phyloP scores from a whole-genome alignment of 345 rosid genomes.

The Leavenworthia alabamica region DNA sequence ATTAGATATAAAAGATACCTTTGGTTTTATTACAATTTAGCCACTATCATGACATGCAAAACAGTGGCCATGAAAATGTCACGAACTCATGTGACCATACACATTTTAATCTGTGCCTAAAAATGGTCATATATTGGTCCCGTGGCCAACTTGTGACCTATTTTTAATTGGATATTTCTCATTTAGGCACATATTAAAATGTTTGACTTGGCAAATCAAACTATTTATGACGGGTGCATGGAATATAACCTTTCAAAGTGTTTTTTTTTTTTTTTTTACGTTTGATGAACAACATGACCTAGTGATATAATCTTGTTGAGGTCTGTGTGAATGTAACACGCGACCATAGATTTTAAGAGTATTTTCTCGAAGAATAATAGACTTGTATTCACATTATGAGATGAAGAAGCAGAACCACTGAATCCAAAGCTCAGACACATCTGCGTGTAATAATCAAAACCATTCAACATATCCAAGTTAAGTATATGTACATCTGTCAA shows the following conservation, averaged over 20 bases:
- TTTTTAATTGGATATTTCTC: not conserved
- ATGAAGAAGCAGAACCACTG: not conserved
- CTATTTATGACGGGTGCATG: not conserved
- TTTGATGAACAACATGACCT: not conserved
- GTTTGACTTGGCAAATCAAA: not conserved
- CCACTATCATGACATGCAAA: not conserved
- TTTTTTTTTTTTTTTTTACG: not conserved
- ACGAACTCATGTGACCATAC: not conserved
- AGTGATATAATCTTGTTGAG: not conserved
- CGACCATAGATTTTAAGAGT: not conserved
- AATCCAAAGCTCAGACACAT: too few relatives aligned
- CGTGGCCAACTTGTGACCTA: not conserved
- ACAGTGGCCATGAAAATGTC: not conserved
- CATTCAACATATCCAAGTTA: not conserved
- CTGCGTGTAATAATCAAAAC: too few relatives aligned
- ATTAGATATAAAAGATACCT: not conserved
- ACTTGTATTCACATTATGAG: not conserved
- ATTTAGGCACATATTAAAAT: not conserved
- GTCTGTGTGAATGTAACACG: not conserved
- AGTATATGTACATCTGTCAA: too few relatives aligned
- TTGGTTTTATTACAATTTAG: not conserved
- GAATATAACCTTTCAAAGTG: not conserved
- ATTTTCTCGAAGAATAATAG: not conserved
- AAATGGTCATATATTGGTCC: not conserved
- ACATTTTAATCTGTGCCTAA: not conserved